These are phyloP conservation scores for Aspergillus baeticus DNA, from an alignment of 495 filamentous ascomycete genomes.

Conservation along the genomic window DNA sequence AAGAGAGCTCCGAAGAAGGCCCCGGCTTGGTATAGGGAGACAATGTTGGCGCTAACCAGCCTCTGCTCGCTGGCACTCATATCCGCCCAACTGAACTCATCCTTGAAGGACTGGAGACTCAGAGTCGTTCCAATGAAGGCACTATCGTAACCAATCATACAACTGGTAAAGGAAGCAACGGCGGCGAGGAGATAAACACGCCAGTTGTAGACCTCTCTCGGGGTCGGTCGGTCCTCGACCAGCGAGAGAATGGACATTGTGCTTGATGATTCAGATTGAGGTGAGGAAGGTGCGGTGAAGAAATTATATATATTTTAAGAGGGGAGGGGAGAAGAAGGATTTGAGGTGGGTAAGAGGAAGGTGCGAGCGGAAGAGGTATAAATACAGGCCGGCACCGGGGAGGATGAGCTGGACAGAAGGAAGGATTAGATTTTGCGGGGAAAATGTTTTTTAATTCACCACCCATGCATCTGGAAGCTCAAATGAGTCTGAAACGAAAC, in stretches of 20 bases:
- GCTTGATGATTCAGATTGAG: background rate
- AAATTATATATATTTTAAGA: background rate
- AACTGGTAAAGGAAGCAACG: constrained; percentile 69
- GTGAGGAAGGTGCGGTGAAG: background rate
- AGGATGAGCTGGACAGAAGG: background rate
- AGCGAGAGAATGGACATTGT: constrained; percentile 59
- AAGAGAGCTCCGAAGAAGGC: constrained; percentile 64
- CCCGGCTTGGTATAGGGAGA: constrained; percentile 66
- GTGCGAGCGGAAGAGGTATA: background rate
- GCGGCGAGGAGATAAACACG: constrained; percentile 63
- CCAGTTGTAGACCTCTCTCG: constrained; percentile 75
- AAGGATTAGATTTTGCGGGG: background rate
- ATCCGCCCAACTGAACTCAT: constrained; percentile 55
- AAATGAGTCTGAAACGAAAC: too few relatives aligned
- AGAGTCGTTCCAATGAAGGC: constrained; percentile 74
- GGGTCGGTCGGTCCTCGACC: constrained; percentile 68
- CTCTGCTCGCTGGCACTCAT: constrained; percentile 41
- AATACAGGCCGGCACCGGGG: background rate
- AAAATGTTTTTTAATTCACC: too few relatives aligned
- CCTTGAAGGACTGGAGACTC: constrained; percentile 61
- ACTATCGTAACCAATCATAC: constrained; percentile 74
- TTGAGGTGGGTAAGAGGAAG: background rate
- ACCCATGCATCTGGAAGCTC: too few relatives aligned
- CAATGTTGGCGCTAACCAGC: constrained; percentile 65
- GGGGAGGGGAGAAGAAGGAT: background rate